These are phyloP conservation scores for Hymenoscyphus linearis DNA, from an alignment of 2,329 filamentous ascomycete species.

Conservation along the genomic window DNA sequence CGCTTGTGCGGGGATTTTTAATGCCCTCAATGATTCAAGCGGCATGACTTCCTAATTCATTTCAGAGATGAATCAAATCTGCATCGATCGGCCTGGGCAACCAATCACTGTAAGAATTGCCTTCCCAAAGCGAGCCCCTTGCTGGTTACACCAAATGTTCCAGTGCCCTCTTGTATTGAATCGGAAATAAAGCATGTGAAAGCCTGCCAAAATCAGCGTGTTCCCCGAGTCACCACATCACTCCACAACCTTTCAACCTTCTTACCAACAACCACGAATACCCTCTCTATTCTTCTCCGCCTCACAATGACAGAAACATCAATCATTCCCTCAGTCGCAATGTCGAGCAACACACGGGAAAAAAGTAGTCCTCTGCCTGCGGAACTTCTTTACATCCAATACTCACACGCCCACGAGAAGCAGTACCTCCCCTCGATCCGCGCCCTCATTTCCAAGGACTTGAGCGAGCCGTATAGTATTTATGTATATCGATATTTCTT, in stretches of 20 bases:
- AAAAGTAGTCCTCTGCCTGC: conserved; percentile 32
- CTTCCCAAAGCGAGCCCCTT: not conserved
- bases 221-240: not conserved
- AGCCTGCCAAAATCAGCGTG: not conserved
- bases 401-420: conserved; percentile 54
- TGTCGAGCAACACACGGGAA: conserved; percentile 2
- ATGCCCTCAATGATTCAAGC: not conserved
- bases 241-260: not conserved
- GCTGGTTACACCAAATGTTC: not conserved
- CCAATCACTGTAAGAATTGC: not conserved
- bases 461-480: conserved; percentile 98
- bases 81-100: not conserved
- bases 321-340: not conserved
- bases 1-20: not conserved
- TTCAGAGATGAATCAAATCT: not conserved
- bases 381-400: conserved; percentile 55
- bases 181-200: not conserved
- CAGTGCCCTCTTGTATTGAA: not conserved
- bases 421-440: conserved; percentile 79
- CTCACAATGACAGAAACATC: not conserved
- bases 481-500: conserved; percentile 98
- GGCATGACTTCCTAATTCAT: not conserved
- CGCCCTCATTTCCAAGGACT: conserved; percentile 87
- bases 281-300: not conserved
- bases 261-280: not conserved